A percentile compares a stretch with the other conserved stretches of the same genome.
Conservation (phyloP, 345 rosid genomes). For the Hypericum perforatum region DNA sequence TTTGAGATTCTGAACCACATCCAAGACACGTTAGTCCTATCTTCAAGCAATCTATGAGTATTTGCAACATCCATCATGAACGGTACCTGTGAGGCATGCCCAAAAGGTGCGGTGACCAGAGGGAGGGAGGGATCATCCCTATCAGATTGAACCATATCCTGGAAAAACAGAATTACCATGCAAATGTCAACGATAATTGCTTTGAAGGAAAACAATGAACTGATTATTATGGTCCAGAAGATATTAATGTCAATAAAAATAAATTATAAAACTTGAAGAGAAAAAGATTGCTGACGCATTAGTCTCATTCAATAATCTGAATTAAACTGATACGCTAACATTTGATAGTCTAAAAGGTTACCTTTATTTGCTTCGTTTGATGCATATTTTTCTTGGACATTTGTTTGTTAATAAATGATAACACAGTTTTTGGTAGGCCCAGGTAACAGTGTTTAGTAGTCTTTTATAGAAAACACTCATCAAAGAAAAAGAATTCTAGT, state of each 20-base stretch:
- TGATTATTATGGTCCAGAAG: too few species aligned
- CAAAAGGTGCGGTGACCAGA: slow-evolving; percentile 95
- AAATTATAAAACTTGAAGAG: too few species aligned
- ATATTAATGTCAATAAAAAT: too few species aligned
- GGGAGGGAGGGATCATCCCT: slow-evolving; percentile 92
- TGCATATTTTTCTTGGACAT: too few species aligned
- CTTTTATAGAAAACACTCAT: not conserved
- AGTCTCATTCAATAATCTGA: too few species aligned
- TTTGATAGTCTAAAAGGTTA: too few species aligned
- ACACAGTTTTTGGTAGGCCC: too few species aligned
- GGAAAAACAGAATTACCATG: slow-evolving; percentile 6
- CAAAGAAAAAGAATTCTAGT: not conserved
- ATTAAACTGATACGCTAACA: too few species aligned
- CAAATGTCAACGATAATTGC: not conserved
- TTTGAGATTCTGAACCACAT: not conserved
- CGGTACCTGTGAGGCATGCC: slow-evolving; percentile 97
- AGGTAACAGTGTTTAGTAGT: too few species aligned
- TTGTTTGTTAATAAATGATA: too few species aligned
- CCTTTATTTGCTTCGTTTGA: too few species aligned
- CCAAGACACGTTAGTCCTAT: not conserved
- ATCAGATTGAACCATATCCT: slow-evolving; percentile 89
- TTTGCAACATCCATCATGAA: not conserved
- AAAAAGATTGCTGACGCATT: too few species aligned
- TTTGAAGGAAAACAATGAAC: not conserved
- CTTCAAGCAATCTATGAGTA: not conserved